Percentiles rank a stretch among this genome's conserved stretches.
Conservation (phyloP, 495 filamentous ascomycete species). For the Neurospora sp. region DNA sequence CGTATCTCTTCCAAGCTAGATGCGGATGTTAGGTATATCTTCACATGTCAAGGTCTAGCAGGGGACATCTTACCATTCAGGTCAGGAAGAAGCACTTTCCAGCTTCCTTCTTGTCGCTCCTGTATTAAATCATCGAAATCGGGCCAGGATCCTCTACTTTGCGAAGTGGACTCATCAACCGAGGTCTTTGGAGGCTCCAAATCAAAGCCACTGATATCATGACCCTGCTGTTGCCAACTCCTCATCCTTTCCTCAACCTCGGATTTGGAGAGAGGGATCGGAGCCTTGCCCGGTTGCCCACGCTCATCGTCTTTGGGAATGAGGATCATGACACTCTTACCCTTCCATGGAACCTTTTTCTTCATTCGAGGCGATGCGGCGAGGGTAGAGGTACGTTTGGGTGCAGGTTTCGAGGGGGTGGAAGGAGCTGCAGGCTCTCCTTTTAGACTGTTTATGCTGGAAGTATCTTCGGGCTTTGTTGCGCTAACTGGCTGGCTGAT, state of each 20-base stretch:
- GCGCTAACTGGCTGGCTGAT: conserved; percentile 16
- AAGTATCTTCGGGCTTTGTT: conserved; percentile 11
- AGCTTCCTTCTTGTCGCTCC: conserved; percentile 42
- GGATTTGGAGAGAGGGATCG: conserved; percentile 46
- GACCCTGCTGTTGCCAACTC: conserved; percentile 65
- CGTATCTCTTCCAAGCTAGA: conserved; percentile 74
- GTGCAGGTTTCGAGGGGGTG: conserved; percentile 22
- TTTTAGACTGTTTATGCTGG: conserved; percentile 21
- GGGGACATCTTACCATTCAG: conserved; percentile 32
- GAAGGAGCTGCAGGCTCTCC: conserved; percentile 31
- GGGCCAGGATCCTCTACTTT: conserved; percentile 68
- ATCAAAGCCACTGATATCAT: conserved; percentile 63
- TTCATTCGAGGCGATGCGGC: conserved; percentile 35
- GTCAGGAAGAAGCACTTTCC: conserved; percentile 67
- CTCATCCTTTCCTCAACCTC: conserved; percentile 58
- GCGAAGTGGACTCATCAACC: conserved; percentile 16
- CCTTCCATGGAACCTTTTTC: conserved; percentile 55
- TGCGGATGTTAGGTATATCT: conserved; percentile 11
- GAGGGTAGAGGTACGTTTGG: conserved; percentile 13
- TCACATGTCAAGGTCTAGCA: not conserved
- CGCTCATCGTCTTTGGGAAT: conserved; percentile 60
- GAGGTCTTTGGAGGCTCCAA: conserved; percentile 28
- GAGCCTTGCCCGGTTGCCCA: conserved; percentile 45
- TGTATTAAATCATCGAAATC: conserved; percentile 46
- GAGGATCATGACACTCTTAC: conserved; percentile 61